Evolutionary conservation across 805 yeast genomes (phyloP).

Genomic region (Tetrapisispora fleetii): DNA sequence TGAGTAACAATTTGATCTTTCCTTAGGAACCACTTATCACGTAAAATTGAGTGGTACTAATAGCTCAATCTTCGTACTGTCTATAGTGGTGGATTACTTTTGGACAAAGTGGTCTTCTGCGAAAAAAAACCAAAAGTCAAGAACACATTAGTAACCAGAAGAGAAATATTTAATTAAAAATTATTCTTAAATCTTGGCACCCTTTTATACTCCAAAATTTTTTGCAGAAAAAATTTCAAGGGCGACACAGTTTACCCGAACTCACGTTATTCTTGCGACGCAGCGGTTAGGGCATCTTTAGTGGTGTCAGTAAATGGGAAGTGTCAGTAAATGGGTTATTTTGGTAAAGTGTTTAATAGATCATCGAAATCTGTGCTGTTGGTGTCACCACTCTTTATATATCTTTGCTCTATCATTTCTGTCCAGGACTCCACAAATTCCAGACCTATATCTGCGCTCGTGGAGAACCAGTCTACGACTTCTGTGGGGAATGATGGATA

Average conservation of each 20-base stretch:
- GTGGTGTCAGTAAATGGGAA: background rate
- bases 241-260: no score
- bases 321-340: background rate
- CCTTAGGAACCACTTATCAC: slow-evolving; percentile 28
- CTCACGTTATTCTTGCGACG: background rate
- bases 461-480: slow-evolving; percentile 42
- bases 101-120: slow-evolving; percentile 47
- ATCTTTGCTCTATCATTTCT: slow-evolving; percentile 64
- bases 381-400: slow-evolving; percentile 18
- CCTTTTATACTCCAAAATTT: slow-evolving; percentile 1
- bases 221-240: background rate
- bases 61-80: slow-evolving; percentile 42
- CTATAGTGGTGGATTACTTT: slow-evolving; percentile 56
- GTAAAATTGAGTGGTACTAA: slow-evolving; percentile 13
- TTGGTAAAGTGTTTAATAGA: background rate
- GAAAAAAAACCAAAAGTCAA: slow-evolving; percentile 15
- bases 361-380: background rate
- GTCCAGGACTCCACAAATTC: slow-evolving; percentile 72
- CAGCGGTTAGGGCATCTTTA: background rate
- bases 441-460: slow-evolving; percentile 41
- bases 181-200: background rate
- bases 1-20: slow-evolving; percentile 21
- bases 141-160: background rate
- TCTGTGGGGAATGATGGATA: slow-evolving; percentile 14
- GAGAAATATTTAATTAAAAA: background rate